Percentiles rank a stretch among this genome's conserved stretches.
phyloP scores from a whole-genome alignment of 768 basidiomycete genomes.

The Trametes elegans region DNA sequence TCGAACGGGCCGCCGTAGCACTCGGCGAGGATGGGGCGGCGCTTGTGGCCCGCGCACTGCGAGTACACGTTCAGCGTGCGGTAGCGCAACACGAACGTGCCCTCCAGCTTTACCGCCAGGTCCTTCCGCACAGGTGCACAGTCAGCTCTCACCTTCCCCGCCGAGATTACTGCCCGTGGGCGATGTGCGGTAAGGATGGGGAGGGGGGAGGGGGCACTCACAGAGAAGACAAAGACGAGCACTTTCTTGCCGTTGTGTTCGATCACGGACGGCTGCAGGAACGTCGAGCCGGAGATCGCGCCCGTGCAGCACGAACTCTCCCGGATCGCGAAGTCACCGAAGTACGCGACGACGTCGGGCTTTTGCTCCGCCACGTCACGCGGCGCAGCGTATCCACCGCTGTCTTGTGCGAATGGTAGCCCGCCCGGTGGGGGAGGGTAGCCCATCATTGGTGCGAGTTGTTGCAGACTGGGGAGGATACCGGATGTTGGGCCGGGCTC shows the following conservation, averaged over 20 bases:
- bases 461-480: too few relatives aligned
- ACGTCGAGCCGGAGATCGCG: constrained; percentile 58
- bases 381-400: background rate
- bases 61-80: constrained; percentile 63
- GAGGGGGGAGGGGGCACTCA: constrained; percentile 35
- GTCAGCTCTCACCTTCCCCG: too few relatives aligned
- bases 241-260: constrained; percentile 49
- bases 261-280: constrained; percentile 29
- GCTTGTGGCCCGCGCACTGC: constrained; percentile 31
- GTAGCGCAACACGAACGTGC: constrained; percentile 66
- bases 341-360: constrained; percentile 41
- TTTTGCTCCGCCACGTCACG: background rate
- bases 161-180: background rate
- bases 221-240: constrained; percentile 64
- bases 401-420: too few relatives aligned
- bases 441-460: too few relatives aligned
- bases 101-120: constrained; percentile 68
- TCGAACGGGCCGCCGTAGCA: constrained; percentile 62
- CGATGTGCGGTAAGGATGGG: background rate
- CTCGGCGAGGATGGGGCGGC: constrained; percentile 56
- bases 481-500: too few relatives aligned
- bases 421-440: too few relatives aligned
- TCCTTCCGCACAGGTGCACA: constrained; percentile 46
- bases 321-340: constrained; percentile 39
- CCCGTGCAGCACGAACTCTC: constrained; percentile 53